Conservation (phyloP, 2,329 filamentous ascomycete genomes). For the Microdochium trichocladiopsis region DNA sequence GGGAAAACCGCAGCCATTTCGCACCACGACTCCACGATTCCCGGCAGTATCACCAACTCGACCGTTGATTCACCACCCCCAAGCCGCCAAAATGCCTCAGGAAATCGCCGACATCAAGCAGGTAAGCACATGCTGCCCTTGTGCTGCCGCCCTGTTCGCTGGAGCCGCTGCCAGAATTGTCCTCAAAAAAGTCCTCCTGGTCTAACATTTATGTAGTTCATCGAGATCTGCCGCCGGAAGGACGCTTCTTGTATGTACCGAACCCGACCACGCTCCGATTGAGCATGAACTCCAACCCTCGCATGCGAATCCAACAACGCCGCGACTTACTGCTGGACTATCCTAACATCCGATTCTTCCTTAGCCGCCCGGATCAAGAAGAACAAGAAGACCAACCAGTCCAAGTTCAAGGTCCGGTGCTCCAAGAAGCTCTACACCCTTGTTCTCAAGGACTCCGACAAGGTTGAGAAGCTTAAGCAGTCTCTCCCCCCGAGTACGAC, state of each 20-base stretch:
- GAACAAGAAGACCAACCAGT: slow-evolving; percentile 81
- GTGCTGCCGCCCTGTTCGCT: neutral
- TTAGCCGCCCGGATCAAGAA: slow-evolving; percentile 91
- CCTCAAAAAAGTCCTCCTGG: slow-evolving; percentile 4
- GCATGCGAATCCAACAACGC: neutral
- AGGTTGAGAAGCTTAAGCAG: slow-evolving; percentile 99
- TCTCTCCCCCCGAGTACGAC: slow-evolving; percentile 89
- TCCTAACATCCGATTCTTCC: slow-evolving; percentile 20
- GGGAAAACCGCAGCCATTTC: neutral
- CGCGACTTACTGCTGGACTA: neutral
- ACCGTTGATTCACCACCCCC: slow-evolving; percentile 15
- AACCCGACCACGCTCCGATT: neutral
- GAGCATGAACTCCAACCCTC: neutral
- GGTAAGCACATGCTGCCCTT: slow-evolving; percentile 32
- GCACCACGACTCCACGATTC: slow-evolving; percentile 3
- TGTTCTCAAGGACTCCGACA: slow-evolving; percentile 95
- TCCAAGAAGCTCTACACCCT: slow-evolving; percentile 94
- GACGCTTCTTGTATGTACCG: slow-evolving; percentile 90
- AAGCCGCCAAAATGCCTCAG: slow-evolving; percentile 83
- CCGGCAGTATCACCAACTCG: slow-evolving; percentile 2
- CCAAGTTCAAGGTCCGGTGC: slow-evolving; percentile 99
- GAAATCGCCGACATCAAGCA: slow-evolving; percentile 98
- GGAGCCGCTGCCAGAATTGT: neutral
- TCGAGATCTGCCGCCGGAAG: slow-evolving; percentile 99
- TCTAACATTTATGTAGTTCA: slow-evolving; percentile 63